Conservation (phyloP, 1,139 yeast genomes). For the Diutina sp. region DNA sequence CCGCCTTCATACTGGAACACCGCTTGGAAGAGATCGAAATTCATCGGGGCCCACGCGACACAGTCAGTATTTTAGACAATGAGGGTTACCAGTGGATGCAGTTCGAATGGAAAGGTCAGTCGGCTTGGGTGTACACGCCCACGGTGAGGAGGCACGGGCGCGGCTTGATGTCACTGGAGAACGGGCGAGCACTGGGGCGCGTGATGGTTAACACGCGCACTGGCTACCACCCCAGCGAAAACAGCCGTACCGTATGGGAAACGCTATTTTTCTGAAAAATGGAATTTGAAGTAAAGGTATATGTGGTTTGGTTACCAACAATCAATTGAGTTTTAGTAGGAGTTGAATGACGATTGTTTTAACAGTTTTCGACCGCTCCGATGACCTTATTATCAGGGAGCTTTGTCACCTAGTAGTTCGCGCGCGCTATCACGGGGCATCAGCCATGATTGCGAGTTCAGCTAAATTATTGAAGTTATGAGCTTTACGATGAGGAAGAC, state of each 20-base stretch:
- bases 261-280: no score
- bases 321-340: no score
- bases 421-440: no score
- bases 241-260: not conserved
- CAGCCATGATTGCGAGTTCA: no score
- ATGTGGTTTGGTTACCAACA: not conserved
- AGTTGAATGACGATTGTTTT: no score
- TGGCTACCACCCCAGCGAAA: not conserved
- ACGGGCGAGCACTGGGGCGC: not conserved
- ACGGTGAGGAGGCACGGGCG: not conserved
- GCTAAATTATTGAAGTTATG: no score
- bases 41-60: not conserved
- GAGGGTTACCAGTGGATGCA: not conserved
- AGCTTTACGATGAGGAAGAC: no score
- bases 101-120: not conserved
- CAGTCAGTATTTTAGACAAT: not conserved
- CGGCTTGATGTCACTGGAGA: not conserved
- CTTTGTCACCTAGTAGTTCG: no score
- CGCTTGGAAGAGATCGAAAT: not conserved
- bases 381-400: no score
- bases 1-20: not conserved
- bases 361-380: no score
- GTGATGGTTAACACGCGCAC: not conserved
- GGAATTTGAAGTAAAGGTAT: not conserved
- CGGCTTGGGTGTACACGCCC: not conserved